Base-by-base conservation (phyloP, 257 asterid species). In the Forsythia suspensa region DNA sequence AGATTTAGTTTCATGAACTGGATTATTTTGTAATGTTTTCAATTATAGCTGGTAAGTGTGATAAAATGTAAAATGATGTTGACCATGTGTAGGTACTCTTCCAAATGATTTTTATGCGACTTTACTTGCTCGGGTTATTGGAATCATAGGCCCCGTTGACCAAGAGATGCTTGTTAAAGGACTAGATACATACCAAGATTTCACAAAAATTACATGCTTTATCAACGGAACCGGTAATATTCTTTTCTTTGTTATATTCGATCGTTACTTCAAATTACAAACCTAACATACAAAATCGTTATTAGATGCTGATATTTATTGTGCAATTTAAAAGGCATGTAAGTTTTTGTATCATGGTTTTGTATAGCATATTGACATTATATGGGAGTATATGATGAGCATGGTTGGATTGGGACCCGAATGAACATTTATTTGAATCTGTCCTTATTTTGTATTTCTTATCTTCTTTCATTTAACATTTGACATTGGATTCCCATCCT, bases 121-220 rank as follows among this genome's bases (percentile, higher is more conserved):
- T 2, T 75, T 82, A 8, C 83, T 82, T 70, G 86, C 86, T 59
- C 79, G 86, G 80, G 83, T 82, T 46, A 55, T 79, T n/a, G 86
- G 86, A 78, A 79, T 82, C 74, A 44, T 80, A 59, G 74, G 83
- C 65, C 80, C 83, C 36, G 74, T 82, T 79, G 86, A 82, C 72
- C 86, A 78, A 79, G 80, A 71, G 52, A 82, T 82, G 83, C 86
- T 82, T 68, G 86, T 75, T 74, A 82, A 82, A 75, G 86, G 86
- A 61, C 72, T 65, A 74, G 86, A 82, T 67, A 82, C 82, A 20
- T 75, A 70, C 71, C 79, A 82, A 51, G 75, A 82, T 75, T 82
- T 82, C 82, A 82, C 83, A 24, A 70, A 82, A 82, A 82, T 21
- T 83, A 82, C 83, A 79, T 82, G 86, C 77, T 82, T 76, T 82